Conservation (phyloP, 1,284 basidiomycete species). For the Takashimella tepidaria region DNA sequence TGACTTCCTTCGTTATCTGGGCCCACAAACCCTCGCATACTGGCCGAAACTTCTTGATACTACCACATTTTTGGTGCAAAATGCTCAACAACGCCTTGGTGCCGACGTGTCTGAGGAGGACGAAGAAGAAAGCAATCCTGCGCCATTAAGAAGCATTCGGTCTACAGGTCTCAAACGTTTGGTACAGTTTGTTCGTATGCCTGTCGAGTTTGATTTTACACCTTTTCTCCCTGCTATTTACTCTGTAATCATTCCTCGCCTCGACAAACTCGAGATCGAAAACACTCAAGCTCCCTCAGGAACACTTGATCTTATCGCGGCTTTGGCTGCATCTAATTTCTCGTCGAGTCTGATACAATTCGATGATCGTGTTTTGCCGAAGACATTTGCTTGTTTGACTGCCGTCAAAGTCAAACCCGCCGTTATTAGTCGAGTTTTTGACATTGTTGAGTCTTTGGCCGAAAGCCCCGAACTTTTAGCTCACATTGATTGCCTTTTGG, state of each 20-base stretch:
- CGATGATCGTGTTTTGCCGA: slow-evolving; percentile 65
- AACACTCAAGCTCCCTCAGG: slow-evolving; percentile 91
- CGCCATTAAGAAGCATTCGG: slow-evolving; percentile 60
- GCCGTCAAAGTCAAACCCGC: slow-evolving; percentile 80
- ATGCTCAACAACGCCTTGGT: slow-evolving; percentile 59
- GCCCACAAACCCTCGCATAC: slow-evolving; percentile 60
- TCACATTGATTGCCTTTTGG: slow-evolving; percentile 68
- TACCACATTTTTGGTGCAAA: slow-evolving; percentile 60
- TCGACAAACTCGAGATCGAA: slow-evolving; percentile 69
- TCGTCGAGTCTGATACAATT: slow-evolving; percentile 63
- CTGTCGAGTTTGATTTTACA: slow-evolving; percentile 66
- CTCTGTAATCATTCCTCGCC: slow-evolving; percentile 74
- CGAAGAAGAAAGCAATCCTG: slow-evolving; percentile 46
- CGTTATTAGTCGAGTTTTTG: slow-evolving; percentile 75
- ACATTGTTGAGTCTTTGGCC: slow-evolving; percentile 75
- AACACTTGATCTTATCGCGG: slow-evolving; percentile 76
- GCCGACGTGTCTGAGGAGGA: slow-evolving; percentile 44
- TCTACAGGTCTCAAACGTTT: slow-evolving; percentile 81
- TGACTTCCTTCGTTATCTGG: slow-evolving; percentile 74
- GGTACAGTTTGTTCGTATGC: slow-evolving; percentile 76
- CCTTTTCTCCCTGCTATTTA: slow-evolving; percentile 68
- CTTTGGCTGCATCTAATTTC: slow-evolving; percentile 66
- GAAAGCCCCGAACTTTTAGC: slow-evolving; percentile 60
- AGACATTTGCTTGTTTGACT: slow-evolving; percentile 74
- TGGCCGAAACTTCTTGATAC: slow-evolving; percentile 71